Percentiles rank a stretch among this genome's conserved stretches.
These are phyloP conservation scores for Aulographum hederae DNA, from an alignment of 2,329 filamentous ascomycete species.

Conservation along the genomic window DNA sequence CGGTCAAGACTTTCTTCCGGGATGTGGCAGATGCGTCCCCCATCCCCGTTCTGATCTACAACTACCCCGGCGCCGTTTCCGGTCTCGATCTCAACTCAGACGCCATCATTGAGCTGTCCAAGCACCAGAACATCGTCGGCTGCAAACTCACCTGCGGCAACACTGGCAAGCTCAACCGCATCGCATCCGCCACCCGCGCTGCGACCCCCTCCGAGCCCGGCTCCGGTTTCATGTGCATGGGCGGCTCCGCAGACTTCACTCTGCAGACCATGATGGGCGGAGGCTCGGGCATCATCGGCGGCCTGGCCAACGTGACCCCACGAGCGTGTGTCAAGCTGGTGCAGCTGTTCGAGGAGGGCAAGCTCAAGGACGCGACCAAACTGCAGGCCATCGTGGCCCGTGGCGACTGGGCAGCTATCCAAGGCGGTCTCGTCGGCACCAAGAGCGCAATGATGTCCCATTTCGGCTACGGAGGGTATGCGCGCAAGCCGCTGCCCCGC, in stretches of 20 bases:
- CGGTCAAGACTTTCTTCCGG: slow-evolving; percentile 44
- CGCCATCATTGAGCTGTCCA: slow-evolving; percentile 37
- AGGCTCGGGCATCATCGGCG: slow-evolving; percentile 53
- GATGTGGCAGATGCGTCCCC: slow-evolving; percentile 44
- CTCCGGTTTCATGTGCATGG: slow-evolving; percentile 49
- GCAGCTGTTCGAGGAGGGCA: slow-evolving; percentile 40
- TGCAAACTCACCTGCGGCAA: slow-evolving; percentile 55
- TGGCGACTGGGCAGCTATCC: slow-evolving; percentile 52
- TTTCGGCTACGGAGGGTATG: slow-evolving; percentile 46
- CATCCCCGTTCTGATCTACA: slow-evolving; percentile 51
- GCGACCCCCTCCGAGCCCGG: slow-evolving; percentile 17
- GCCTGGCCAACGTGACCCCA: slow-evolving; percentile 52
- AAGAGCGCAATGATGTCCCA: slow-evolving; percentile 46
- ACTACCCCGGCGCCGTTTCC: slow-evolving; percentile 45
- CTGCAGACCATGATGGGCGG: slow-evolving; percentile 52
- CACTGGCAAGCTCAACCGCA: slow-evolving; percentile 46
- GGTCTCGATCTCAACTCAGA: slow-evolving; percentile 49
- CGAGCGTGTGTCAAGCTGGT: slow-evolving; percentile 44
- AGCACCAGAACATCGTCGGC: slow-evolving; percentile 48
- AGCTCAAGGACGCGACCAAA: slow-evolving; percentile 39
- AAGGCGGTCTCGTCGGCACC: slow-evolving; percentile 50
- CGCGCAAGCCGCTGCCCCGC: slow-evolving; percentile 36
- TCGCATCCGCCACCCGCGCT: slow-evolving; percentile 33
- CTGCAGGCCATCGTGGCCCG: slow-evolving; percentile 47
- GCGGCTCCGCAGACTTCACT: slow-evolving; percentile 57